Evolutionary conservation across 2,329 filamentous ascomycete genomes (phyloP).

Genomic region (Hypoxylon sp.): DNA sequence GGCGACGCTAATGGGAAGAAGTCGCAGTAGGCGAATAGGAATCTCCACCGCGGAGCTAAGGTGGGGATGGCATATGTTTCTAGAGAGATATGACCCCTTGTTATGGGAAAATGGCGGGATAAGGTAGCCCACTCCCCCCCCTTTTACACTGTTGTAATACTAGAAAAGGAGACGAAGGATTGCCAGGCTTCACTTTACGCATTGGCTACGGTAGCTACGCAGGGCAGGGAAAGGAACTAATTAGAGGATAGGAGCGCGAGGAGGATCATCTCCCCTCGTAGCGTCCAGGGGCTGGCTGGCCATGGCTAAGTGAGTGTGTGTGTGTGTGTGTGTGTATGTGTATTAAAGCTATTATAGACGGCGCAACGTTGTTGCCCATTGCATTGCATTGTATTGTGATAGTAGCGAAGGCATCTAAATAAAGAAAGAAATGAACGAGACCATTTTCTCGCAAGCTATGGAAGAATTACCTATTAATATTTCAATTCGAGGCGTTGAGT

Average conservation of each 20-base stretch:
- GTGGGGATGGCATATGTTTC: slow-evolving; percentile 16
- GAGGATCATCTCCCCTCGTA: background rate
- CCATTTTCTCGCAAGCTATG: background rate
- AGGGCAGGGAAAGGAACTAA: background rate
- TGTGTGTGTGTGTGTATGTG: too few relatives aligned
- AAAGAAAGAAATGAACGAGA: slow-evolving; percentile 11
- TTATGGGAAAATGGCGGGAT: slow-evolving; percentile 5
- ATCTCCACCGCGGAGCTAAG: background rate
- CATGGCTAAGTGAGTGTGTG: background rate
- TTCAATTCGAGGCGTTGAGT: background rate
- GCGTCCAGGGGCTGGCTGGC: background rate
- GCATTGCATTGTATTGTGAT: slow-evolving; percentile 4
- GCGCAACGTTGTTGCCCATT: slow-evolving; percentile 5
- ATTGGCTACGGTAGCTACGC: slow-evolving; percentile 16
- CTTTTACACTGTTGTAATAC: slow-evolving; percentile 36
- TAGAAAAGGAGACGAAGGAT: slow-evolving; percentile 9
- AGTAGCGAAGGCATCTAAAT: slow-evolving; percentile 8
- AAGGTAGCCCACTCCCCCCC: background rate
- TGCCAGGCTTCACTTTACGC: slow-evolving; percentile 7
- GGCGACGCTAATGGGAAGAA: slow-evolving; percentile 53
- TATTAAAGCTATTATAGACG: slow-evolving; percentile 7
- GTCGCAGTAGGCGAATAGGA: slow-evolving; percentile 41
- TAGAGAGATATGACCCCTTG: slow-evolving; percentile 15
- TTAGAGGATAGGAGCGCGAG: background rate
- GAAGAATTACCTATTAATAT: background rate